A percentile compares a stretch with the other conserved stretches of the same genome.
These are phyloP conservation scores for Rhodotorula taiwanensis DNA, from an alignment of 768 basidiomycete genomes.

Conservation along the genomic window DNA sequence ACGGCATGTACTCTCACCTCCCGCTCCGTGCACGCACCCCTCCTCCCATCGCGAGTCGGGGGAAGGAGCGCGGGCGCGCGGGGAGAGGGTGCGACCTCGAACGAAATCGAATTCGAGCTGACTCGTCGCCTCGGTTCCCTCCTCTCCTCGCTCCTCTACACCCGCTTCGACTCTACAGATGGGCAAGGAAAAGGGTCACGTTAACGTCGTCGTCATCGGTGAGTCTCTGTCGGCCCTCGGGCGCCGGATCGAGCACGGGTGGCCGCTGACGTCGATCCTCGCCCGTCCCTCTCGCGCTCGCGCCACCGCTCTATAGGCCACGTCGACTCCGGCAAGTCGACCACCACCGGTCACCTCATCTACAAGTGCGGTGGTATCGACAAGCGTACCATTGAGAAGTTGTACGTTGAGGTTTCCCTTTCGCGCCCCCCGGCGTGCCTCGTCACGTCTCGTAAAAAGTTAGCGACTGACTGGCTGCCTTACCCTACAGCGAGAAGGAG, in stretches of 20 bases:
- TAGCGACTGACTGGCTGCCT: not conserved
- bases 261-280: slow-evolving; percentile 43
- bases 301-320: slow-evolving; percentile 58
- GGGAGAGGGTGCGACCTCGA: too few species aligned
- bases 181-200: slow-evolving; percentile 51
- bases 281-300: slow-evolving; percentile 23
- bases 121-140: too few species aligned
- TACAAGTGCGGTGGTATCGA: slow-evolving; percentile 99
- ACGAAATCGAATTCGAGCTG: too few species aligned
- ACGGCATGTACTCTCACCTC: too few species aligned
- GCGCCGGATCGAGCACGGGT: slow-evolving; percentile 24
- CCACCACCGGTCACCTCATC: slow-evolving; percentile 99
- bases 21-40: too few species aligned
- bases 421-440: not conserved
- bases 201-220: slow-evolving; percentile 75
- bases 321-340: slow-evolving; percentile 99
- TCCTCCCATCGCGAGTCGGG: too few species aligned
- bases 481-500: slow-evolving; percentile 75
- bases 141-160: too few species aligned
- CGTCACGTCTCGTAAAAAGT: too few species aligned
- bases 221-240: not conserved
- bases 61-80: too few species aligned
- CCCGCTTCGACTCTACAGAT: not conserved
- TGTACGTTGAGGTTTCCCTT: slow-evolving; percentile 14
- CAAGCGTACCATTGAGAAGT: slow-evolving; percentile 87